phyloP scores from a whole-genome alignment of 768 basidiomycete genomes.

The Epithele typhae region DNA sequence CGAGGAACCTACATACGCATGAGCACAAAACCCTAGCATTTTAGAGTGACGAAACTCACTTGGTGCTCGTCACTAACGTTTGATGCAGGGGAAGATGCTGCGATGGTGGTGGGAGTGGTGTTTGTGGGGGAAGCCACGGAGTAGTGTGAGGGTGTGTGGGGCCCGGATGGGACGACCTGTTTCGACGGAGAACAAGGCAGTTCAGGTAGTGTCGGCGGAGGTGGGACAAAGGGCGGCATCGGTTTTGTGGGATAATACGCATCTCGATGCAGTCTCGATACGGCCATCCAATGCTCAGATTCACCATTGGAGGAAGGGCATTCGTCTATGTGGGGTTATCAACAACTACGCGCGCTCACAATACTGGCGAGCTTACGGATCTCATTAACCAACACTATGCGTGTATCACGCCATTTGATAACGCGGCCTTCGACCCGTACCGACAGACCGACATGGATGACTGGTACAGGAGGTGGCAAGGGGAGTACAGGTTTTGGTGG shows the following conservation, averaged over 20 bases:
- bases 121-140: constrained; percentile 3
- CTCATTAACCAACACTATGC: constrained; percentile 12
- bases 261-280: constrained; percentile 47
- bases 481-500: too few species aligned
- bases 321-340: too few species aligned
- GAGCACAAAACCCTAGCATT: too few species aligned
- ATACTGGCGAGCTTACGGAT: constrained; percentile 17
- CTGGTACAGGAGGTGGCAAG: constrained; percentile 5
- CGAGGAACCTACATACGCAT: constrained; percentile 35
- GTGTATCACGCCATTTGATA: constrained; percentile 7
- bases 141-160: too few species aligned
- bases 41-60: constrained; percentile 3
- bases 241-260: constrained; percentile 39
- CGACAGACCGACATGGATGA: constrained; percentile 10
- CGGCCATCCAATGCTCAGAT: constrained; percentile 49
- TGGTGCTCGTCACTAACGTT: not conserved
- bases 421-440: constrained; percentile 14
- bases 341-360: too few species aligned
- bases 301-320: constrained; percentile 57
- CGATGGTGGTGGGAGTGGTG: constrained; percentile 3
- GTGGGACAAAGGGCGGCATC: constrained; percentile 45
- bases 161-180: too few species aligned
- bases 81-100: not conserved
- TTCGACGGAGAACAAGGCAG: constrained; percentile 5
- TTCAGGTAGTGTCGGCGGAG: constrained; percentile 8